phyloP scores from a whole-genome alignment of 768 basidiomycete species.

The Phylloporus sp. region DNA sequence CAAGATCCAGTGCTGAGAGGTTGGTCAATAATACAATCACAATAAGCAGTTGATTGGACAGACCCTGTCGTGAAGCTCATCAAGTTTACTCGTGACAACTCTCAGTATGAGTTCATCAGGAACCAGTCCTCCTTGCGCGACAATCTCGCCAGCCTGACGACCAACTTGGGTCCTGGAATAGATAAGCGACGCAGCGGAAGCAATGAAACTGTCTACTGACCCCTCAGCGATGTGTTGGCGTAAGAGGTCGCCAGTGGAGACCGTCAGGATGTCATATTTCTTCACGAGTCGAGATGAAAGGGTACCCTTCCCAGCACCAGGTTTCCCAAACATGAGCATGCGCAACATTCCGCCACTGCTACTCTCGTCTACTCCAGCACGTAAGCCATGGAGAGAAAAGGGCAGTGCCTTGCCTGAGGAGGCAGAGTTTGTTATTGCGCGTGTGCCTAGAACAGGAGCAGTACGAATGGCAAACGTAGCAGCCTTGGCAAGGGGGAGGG shows the following conservation, averaged over 20 bases:
- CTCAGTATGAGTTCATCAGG: conserved; percentile 79
- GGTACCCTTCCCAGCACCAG: conserved; percentile 82
- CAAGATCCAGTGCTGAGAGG: conserved; percentile 76
- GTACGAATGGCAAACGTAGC: conserved; percentile 10
- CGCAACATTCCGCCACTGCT: conserved; percentile 32
- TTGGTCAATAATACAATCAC: not conserved
- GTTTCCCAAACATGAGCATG: conserved; percentile 59
- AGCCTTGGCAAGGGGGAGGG: conserved; percentile 14
- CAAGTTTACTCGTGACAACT: conserved; percentile 70
- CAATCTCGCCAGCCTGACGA: conserved; percentile 67
- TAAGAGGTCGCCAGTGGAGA: conserved; percentile 84
- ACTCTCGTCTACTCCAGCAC: conserved; percentile 25
- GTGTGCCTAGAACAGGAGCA: conserved; percentile 10
- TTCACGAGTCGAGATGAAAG: conserved; percentile 69
- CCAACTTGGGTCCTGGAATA: conserved; percentile 64
- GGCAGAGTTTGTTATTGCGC: conserved; percentile 30
- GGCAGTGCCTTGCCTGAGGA: conserved; percentile 43
- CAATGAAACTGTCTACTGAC: conserved; percentile 1
- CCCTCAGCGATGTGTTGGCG: conserved; percentile 76
- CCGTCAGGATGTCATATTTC: conserved; percentile 72
- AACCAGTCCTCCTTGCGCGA: conserved; percentile 73
- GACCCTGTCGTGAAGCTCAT: conserved; percentile 64
- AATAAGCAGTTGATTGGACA: not conserved
- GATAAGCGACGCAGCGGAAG: conserved; percentile 1
- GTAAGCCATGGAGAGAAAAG: conserved; percentile 46